Conservation (phyloP, 2,329 filamentous ascomycete genomes). For the Diaporthe sp. region DNA sequence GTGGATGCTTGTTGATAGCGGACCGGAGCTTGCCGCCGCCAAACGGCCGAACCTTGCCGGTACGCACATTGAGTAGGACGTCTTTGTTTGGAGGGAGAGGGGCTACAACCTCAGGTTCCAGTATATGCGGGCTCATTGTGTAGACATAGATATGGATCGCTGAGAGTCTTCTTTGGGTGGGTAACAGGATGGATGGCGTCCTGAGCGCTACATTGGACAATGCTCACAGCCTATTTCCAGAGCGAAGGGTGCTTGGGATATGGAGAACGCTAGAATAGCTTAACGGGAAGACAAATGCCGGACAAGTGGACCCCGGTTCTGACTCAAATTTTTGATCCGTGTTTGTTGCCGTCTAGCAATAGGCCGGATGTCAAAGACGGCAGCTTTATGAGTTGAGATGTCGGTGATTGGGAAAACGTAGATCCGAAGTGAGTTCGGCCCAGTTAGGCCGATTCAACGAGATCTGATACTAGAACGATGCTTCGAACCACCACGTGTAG, state of each 20-base stretch:
- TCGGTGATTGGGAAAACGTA: neutral
- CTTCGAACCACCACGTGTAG: neutral
- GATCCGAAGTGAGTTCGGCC: neutral
- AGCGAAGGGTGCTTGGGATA: neutral
- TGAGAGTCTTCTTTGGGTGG: neutral
- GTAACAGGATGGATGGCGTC: neutral
- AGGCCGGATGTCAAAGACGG: neutral
- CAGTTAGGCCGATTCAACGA: neutral
- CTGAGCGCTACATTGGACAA: neutral
- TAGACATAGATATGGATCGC: neutral
- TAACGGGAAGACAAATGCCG: neutral
- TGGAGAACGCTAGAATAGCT: neutral
- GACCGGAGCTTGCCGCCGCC: constrained; percentile 2
- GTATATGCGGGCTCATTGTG: neutral
- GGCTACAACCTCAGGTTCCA: neutral
- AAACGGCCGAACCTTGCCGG: constrained; percentile 1
- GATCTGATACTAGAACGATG: neutral
- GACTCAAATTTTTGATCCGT: neutral
- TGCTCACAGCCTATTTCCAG: neutral
- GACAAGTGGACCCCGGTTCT: neutral
- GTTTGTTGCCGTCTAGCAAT: neutral
- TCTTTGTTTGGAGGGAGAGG: neutral
- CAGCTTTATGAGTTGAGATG: neutral
- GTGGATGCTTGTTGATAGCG: neutral
- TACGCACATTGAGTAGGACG: neutral